phyloP scores from a whole-genome alignment of 1,284 basidiomycete genomes.

The Austroboletus novae-zelandiae region DNA sequence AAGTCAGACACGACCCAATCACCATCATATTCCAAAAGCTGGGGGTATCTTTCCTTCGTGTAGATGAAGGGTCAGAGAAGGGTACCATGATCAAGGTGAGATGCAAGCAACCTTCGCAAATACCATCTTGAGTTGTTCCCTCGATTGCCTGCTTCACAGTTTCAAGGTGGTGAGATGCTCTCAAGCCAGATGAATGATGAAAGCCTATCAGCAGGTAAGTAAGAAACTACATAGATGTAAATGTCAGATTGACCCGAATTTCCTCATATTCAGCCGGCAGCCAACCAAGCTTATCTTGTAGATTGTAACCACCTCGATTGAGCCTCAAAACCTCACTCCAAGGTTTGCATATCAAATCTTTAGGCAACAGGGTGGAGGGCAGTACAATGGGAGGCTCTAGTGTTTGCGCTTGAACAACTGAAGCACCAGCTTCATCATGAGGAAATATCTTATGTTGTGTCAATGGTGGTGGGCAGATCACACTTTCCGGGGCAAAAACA shows the following conservation, averaged over 20 bases:
- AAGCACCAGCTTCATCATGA: too few relatives aligned
- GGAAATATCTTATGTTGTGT: not conserved
- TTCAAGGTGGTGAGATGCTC: not conserved
- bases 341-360: not conserved
- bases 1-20: conserved; percentile 12
- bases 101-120: too few relatives aligned
- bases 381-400: not conserved
- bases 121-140: too few relatives aligned
- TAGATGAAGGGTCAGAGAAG: not conserved
- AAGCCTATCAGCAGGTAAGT: not conserved
- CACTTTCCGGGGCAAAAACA: too few relatives aligned
- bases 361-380: not conserved
- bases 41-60: conserved; percentile 1
- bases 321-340: not conserved
- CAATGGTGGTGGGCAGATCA: too few relatives aligned
- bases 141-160: not conserved
- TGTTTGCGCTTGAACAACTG: not conserved
- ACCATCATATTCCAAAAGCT: too few relatives aligned
- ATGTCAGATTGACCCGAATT: not conserved
- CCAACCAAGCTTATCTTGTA: not conserved
- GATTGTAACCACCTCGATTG: not conserved
- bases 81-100: too few relatives aligned
- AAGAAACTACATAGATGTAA: not conserved
- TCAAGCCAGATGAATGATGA: not conserved
- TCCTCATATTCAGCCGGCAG: not conserved